Evolutionary conservation across 208 protist genomes (phyloP), one percentile per base, ranked within the genome.

Genomic region (Acanthamoeba sp.): DNA sequence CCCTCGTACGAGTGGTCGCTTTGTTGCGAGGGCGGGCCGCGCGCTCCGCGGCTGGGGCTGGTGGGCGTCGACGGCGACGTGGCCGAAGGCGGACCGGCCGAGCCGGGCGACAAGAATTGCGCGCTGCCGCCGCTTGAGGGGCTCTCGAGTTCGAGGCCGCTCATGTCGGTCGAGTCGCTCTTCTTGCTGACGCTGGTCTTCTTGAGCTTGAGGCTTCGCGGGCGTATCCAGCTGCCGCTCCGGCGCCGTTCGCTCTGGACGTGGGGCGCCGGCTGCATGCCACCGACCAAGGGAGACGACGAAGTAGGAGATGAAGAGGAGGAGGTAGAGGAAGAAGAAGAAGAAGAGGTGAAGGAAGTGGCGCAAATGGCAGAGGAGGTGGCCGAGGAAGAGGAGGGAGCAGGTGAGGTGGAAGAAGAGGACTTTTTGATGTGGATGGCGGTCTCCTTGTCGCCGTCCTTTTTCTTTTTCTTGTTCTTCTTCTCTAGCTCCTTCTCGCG

Each of bases 401-500:
- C 2, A 7, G 57, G 57, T 64, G 57, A 64, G 57, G 57, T 10
- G 57, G 57, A 22, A 36, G 66, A 73, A 16, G 66, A 40, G 66
- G 66, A 73, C 14, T 38, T 32, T 36, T 64, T 64, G 57, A 64
- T 64, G 57, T 3, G 6, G 10, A 20, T 6, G 10, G 7, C 62
- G 27, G 10, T 12, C 38, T 80, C 40, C 73, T 84, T 84, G 16
- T 45, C 73, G 12, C 22, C 42, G 12, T 52, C 42, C 73, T 84
- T 84, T 27, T 52, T 52, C 73, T 84, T 84, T 27, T 84, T 84
- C 24, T 84, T 84, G 40, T 84, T 84, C 38, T 84, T 84, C 42
- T 84, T 84, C 73, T 84, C 73, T 18, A 84, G 73, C n/a, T 84
- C 73, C 73, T 52, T 84, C 29, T 84, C 73, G 40, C 73, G n/a